Evolutionary conservation across 805 yeast species (phyloP).

Genomic region (Grigorovia transvaalensis): DNA sequence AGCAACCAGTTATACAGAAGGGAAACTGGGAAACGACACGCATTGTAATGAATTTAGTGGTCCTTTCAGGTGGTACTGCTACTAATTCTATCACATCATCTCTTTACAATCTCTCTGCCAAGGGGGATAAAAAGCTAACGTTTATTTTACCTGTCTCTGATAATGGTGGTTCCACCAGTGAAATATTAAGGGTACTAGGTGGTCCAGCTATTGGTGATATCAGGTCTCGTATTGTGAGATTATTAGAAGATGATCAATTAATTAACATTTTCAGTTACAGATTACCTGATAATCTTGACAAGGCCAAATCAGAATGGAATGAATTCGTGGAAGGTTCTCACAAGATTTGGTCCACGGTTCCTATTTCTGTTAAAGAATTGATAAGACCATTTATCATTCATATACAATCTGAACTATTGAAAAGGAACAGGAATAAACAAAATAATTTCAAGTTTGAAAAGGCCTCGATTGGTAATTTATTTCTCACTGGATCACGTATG

Average conservation of each 20-base stretch:
- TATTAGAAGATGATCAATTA: slow-evolving; percentile 48
- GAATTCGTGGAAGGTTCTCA: slow-evolving; percentile 72
- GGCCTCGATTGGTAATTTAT: slow-evolving; percentile 79
- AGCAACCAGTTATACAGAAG: background rate
- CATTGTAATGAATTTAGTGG: slow-evolving; percentile 24
- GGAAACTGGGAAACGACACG: background rate
- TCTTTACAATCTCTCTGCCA: slow-evolving; percentile 38
- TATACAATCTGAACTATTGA: slow-evolving; percentile 65
- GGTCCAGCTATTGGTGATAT: slow-evolving; percentile 96
- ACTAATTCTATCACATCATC: slow-evolving; percentile 65
- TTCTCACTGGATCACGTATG: slow-evolving; percentile 69
- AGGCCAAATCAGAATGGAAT: slow-evolving; percentile 67
- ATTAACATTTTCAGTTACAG: slow-evolving; percentile 26
- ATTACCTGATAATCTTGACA: slow-evolving; percentile 22
- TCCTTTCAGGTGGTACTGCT: slow-evolving; percentile 78
- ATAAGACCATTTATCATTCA: slow-evolving; percentile 68
- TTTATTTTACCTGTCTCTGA: slow-evolving; percentile 80
- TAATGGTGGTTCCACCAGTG: slow-evolving; percentile 93
- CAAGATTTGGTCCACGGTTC: slow-evolving; percentile 43
- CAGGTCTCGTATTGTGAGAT: slow-evolving; percentile 65
- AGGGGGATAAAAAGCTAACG: slow-evolving; percentile 11
- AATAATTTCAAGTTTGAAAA: slow-evolving; percentile 51
- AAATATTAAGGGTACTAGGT: slow-evolving; percentile 72
- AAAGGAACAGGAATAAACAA: slow-evolving; percentile 38
- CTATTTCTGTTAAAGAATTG: slow-evolving; percentile 50